Conservation (phyloP, 441 rosid genomes). For the Adansonia grandidieri region DNA sequence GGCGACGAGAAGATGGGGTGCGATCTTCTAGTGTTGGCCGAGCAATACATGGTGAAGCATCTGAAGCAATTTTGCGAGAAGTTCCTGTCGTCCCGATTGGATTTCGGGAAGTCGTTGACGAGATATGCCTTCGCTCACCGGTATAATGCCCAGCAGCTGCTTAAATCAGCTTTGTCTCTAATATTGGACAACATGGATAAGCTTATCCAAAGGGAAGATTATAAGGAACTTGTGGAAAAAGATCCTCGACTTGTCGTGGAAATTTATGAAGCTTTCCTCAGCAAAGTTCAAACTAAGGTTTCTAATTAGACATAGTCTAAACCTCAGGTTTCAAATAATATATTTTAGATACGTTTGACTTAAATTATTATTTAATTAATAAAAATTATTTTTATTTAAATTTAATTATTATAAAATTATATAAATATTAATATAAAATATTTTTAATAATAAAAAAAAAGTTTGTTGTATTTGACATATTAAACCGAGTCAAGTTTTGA, state of each 20-base stretch:
- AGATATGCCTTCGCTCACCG: conserved; percentile 83
- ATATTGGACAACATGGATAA: conserved; percentile 82
- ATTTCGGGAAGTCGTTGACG: conserved; percentile 70
- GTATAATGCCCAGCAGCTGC: conserved; percentile 70
- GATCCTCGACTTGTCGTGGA: conserved; percentile 80
- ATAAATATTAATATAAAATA: too few species aligned
- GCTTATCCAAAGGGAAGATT: conserved; percentile 65
- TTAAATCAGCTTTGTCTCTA: conserved; percentile 59
- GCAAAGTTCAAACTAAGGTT: too few species aligned
- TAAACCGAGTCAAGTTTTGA: too few species aligned
- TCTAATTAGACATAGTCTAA: too few species aligned
- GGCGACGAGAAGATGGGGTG: conserved; percentile 75
- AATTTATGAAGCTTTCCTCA: conserved; percentile 61
- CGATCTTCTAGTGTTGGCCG: conserved; percentile 75
- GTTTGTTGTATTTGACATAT: too few species aligned
- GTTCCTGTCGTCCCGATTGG: conserved; percentile 68
- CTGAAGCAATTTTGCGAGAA: conserved; percentile 80
- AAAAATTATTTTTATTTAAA: too few species aligned
- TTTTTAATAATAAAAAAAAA: too few species aligned
- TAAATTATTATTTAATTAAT: too few species aligned
- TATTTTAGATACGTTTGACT: too few species aligned
- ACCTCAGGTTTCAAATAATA: too few species aligned
- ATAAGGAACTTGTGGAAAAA: conserved; percentile 71
- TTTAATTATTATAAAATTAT: too few species aligned
- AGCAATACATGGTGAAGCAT: conserved; percentile 79